Evolutionary conservation across 2,329 filamentous ascomycete species (phyloP), one percentile per base, ranked within the genome.

Genomic region (Talaromyces sp.): DNA sequence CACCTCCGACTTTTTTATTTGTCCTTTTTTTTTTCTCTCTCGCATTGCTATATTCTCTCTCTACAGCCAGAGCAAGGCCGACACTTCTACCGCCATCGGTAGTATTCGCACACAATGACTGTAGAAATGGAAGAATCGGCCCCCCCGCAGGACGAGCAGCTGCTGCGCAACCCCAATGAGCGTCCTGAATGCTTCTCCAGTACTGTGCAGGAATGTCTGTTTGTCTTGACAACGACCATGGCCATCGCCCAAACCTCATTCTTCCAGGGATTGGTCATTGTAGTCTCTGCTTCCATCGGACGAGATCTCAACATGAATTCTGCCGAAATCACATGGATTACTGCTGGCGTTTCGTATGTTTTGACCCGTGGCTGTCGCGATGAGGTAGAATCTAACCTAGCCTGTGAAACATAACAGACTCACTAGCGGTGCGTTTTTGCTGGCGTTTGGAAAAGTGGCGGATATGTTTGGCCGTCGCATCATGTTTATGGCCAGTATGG

Each of bases 271-370:
- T 78, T 81, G 4, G 80, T 84, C 4, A 81, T 86, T 2, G 86
- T 88, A 61, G 84, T 88, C 62, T 86, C 85, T 1, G 83, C 83
- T 0, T 83, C 83, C 56, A 86, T 88, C 54, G 85, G 82, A 1
- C 69, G 72, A 14, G 84, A 87, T 62, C 71, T 89, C 58, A 68
- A 78, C 52, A 89, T 89, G 86, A 84, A 81, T 2, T 84, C 83
- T 53, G 83, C 85, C 1, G 80, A 90, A 67, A 83, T 89, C 26
- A 87, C 86, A 0, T 89, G 87, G 86, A 85, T 89, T 62, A 81
- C 80, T 53, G 86, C 86, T 8, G 81, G 86, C n/a, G 79, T 83
- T 43, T 83, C 83, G 75, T 83, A 74, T 53, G 79, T 73, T 35
- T 35, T 10, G 17, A 43, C 13, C 49, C 41, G 35, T 38, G 4